phyloP scores from a whole-genome alignment of 1,284 basidiomycete species.

The Abortiporus biennis region DNA sequence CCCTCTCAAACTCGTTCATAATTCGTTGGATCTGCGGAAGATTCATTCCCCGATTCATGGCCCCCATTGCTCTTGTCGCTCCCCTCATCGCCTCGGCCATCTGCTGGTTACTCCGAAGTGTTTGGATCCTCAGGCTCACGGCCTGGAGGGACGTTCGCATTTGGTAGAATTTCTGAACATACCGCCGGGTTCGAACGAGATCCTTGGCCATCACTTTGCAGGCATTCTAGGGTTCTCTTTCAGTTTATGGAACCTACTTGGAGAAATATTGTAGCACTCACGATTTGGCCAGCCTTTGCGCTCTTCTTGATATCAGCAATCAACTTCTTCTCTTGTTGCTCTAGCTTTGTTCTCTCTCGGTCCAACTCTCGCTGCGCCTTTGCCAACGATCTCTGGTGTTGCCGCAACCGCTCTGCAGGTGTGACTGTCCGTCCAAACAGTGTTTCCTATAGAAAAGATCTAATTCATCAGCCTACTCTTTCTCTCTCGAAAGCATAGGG shows the following conservation, averaged over 20 bases:
- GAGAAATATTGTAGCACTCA: slow-evolving; percentile 30
- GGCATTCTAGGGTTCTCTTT: slow-evolving; percentile 66
- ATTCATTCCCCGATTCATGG: slow-evolving; percentile 96
- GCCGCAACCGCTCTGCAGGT: slow-evolving; percentile 92
- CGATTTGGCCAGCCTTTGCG: slow-evolving; percentile 94
- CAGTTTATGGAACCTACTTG: neutral
- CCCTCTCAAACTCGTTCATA: slow-evolving; percentile 97
- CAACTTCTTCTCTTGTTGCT: slow-evolving; percentile 93
- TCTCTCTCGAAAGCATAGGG: too few species aligned
- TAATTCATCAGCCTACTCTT: slow-evolving; percentile 11
- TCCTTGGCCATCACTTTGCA: slow-evolving; percentile 99
- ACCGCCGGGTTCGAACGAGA: slow-evolving; percentile 90
- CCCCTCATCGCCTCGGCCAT: slow-evolving; percentile 99
- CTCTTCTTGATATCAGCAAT: slow-evolving; percentile 94
- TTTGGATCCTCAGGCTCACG: slow-evolving; percentile 93
- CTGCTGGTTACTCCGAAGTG: slow-evolving; percentile 93
- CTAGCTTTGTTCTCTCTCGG: slow-evolving; percentile 90
- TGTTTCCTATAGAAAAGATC: slow-evolving; percentile 59
- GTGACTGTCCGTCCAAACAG: slow-evolving; percentile 93
- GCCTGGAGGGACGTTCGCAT: slow-evolving; percentile 99
- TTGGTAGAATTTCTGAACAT: slow-evolving; percentile 97
- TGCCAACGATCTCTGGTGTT: slow-evolving; percentile 92
- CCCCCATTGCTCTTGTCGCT: slow-evolving; percentile 94
- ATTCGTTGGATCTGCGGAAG: slow-evolving; percentile 93
- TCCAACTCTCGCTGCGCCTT: slow-evolving; percentile 98